Percentiles rank a stretch among this genome's conserved stretches.
Evolutionary conservation across 768 basidiomycete species (phyloP).

Genomic region (Pulveroboletus sp.): DNA sequence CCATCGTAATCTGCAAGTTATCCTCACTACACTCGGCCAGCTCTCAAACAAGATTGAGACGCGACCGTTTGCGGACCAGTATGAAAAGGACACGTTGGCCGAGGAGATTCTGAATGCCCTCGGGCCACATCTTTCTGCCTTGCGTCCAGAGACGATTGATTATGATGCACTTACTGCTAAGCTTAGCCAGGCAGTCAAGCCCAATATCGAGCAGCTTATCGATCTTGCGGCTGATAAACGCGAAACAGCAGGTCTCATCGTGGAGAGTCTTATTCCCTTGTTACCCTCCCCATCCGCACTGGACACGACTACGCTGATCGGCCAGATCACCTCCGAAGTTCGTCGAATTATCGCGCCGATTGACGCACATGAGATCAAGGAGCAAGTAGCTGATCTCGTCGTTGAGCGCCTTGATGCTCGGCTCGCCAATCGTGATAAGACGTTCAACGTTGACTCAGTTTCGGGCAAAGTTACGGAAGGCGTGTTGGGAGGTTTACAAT

Average conservation of each 20-base stretch:
- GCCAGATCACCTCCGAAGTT: slow-evolving; percentile 66
- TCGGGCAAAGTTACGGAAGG: slow-evolving; percentile 54
- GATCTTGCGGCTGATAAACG: slow-evolving; percentile 87
- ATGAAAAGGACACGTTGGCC: slow-evolving; percentile 56
- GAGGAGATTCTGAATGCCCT: slow-evolving; percentile 59
- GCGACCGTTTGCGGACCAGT: slow-evolving; percentile 38
- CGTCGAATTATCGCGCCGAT: slow-evolving; percentile 70
- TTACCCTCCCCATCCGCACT: slow-evolving; percentile 44
- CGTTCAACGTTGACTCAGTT: slow-evolving; percentile 60
- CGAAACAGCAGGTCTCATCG: slow-evolving; percentile 81
- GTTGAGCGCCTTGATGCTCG: slow-evolving; percentile 83
- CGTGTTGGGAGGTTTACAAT: slow-evolving; percentile 43
- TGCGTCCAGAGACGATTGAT: slow-evolving; percentile 68
- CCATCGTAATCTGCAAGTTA: slow-evolving; percentile 53
- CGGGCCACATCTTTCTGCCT: slow-evolving; percentile 55
- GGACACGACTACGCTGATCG: slow-evolving; percentile 56
- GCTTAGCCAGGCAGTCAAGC: slow-evolving; percentile 83
- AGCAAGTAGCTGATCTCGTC: slow-evolving; percentile 85
- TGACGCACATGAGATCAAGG: slow-evolving; percentile 85
- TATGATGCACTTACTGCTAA: slow-evolving; percentile 74
- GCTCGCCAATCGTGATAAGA: slow-evolving; percentile 72
- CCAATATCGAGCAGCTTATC: slow-evolving; percentile 84
- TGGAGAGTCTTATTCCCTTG: slow-evolving; percentile 67
- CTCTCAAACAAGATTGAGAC: slow-evolving; percentile 34
- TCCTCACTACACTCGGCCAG: slow-evolving; percentile 58